Evolutionary conservation across 2,329 filamentous ascomycete species (phyloP), one percentile per base, ranked within the genome.

Genomic region (Stemphylium vesicarium): DNA sequence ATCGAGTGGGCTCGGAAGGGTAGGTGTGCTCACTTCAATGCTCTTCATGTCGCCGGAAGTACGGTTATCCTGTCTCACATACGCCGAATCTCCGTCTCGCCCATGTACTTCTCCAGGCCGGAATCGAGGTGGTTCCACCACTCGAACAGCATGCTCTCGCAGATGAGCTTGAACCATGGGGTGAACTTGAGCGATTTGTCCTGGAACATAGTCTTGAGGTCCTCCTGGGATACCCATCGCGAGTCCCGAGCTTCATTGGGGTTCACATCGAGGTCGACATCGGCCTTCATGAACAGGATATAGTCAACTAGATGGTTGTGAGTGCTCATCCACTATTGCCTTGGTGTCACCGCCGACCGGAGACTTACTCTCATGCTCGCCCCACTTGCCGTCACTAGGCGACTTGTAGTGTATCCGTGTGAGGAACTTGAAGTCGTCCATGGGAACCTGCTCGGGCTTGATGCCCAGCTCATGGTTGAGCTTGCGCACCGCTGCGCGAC

Each of bases 141-240:
- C 77, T 97, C 89, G 70, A 96, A 99, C 37, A 99, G 85, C 91
- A 98, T 93, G 43, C 91, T 92, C 77, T 98, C 85, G 84, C 95
- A 99, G 72, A 99, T 98, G 65, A 99, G 88, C 83, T 96, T 96
- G 83, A 99, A 99, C 95, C 95, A 99, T 1, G 95, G 95, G 0
- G 95, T 99, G 77, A 98, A 98, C 69, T 88, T 90, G 67, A 96
- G 82, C 48, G 79, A 82, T 3, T 89, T 86, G 71, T 97, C 89
- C 69, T 88, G 80, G 77, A 99, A 97, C 83, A 94, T 91, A 65
- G 84, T 75, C 82, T 92, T 95, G 64, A 99, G 82, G 68, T 92
- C 88, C 20, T 92, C 88, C 36, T 90, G 84, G 18, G 88, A 88
- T 57, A 97, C 93, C 69, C 96, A 99, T 75, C 87, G 84, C 18